Base-by-base conservation (phyloP, 441 rosid species). In the Populus hybrid region DNA sequence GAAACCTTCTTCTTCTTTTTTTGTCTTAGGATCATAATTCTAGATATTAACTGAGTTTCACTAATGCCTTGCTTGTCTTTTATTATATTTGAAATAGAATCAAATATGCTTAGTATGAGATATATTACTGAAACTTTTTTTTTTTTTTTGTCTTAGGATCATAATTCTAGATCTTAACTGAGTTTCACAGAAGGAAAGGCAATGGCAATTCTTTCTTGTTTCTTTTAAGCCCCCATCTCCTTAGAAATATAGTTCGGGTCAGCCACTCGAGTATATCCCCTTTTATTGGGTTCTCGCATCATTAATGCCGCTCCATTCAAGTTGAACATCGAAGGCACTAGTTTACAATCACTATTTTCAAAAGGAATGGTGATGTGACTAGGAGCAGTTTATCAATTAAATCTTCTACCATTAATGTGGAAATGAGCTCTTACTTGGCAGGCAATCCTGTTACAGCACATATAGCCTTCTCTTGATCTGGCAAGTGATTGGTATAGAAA, bases 371-470 rank as follows among this genome's bases (percentile, higher is more conserved):
- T 46, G 24, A 28, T 23, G 65, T 50, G 24, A 23, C 35, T 28
- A 53, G 21, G 30, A 9, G 40, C 18, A 38, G 40, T 40, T 40
- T 40, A 40, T 40, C 46, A 40, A 40, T 40, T 38, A 38, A 38
- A 38, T 9, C 12, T 38, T 38, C 42, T 8, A 38, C 63, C 50
- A 67, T 28, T n/a, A 81, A 11, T 16, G 70, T 26, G 53, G 79
- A 67, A 70, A 74, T 23, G 83, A 66, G 69, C 38, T 65, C 95
- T 88, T 92, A 95, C 99, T 91, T 94, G 77, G 99, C 99, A 80
- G 98, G 98, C 86, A 92, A 80, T 80, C 98, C 99, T 36, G 97
- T 94, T 68, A 96, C 87, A 75, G 88, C 90, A 70, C 99, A 94
- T 12, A 86, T 79, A 50, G 92, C 91, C 83, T 94, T 91, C 83